Conservation (phyloP, 2,329 filamentous ascomycete genomes). For the Colletotrichum tamarilloi region DNA sequence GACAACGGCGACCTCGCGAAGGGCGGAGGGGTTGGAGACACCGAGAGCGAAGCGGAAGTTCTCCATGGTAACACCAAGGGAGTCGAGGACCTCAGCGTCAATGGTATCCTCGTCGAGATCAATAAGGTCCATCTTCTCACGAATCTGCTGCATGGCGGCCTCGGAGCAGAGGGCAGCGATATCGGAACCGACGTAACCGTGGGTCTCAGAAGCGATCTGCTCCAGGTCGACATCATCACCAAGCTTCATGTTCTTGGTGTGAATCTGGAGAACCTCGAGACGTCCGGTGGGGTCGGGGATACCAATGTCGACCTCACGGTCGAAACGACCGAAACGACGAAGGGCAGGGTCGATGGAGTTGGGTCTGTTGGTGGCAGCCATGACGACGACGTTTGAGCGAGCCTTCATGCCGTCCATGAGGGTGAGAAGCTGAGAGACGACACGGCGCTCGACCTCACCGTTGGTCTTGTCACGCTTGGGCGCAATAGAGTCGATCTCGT, state of each 20-base stretch:
- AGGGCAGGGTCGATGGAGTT: constrained; percentile 99
- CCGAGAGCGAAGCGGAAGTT: constrained; percentile 99
- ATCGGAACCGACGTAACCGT: constrained; percentile 99
- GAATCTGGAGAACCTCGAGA: constrained; percentile 98
- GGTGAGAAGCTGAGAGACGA: constrained; percentile 94
- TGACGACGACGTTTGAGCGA: constrained; percentile 97
- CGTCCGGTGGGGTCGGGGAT: constrained; percentile 98
- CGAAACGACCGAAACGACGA: constrained; percentile 97
- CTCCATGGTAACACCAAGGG: constrained; percentile 98
- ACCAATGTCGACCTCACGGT: constrained; percentile 98
- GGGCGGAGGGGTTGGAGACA: constrained; percentile 97
- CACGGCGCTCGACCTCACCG: constrained; percentile 97
- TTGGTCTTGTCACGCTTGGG: constrained; percentile 99
- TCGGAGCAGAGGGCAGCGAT: constrained; percentile 98
- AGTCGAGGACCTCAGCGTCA: constrained; percentile 97
- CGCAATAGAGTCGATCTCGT: constrained; percentile 98
- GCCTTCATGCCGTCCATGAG: constrained; percentile 99
- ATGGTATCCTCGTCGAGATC: constrained; percentile 99
- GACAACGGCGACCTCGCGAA: constrained; percentile 98
- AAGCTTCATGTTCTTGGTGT: constrained; percentile 99
- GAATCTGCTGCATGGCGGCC: constrained; percentile 99
- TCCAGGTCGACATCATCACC: constrained; percentile 96
- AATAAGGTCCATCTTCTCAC: constrained; percentile 99
- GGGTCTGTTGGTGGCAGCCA: constrained; percentile 98
- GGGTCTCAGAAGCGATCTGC: constrained; percentile 95